These are phyloP conservation scores for Quercus parvula DNA, from an alignment of 306 rosid genomes.

Conservation along the genomic window DNA sequence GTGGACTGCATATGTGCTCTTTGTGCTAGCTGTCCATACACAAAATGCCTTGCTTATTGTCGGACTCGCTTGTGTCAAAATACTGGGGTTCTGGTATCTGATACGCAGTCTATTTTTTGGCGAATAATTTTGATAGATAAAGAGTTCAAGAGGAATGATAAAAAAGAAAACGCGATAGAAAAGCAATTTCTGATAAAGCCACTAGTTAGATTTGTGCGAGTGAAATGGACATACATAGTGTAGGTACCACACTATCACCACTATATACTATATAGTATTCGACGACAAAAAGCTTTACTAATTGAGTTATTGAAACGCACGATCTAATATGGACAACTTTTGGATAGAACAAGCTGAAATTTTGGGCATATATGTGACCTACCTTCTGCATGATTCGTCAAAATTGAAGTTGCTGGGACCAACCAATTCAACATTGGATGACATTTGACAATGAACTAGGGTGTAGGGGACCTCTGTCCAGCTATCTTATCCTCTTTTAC, in stretches of 20 bases:
- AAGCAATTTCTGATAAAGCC: slow-evolving; percentile 16
- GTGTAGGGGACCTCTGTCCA: too few species aligned
- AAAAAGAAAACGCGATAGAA: slow-evolving; percentile 13
- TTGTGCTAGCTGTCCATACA: neutral
- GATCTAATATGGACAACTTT: too few species aligned
- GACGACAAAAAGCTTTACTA: too few species aligned
- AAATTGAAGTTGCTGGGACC: too few species aligned
- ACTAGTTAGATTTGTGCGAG: neutral
- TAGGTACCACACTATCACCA: neutral
- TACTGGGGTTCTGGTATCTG: slow-evolving; percentile 11
- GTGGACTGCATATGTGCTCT: neutral
- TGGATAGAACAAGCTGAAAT: too few species aligned
- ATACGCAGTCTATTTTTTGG: slow-evolving; percentile 39
- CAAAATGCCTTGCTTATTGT: slow-evolving; percentile 13
- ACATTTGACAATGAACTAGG: too few species aligned
- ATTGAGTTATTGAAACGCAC: too few species aligned
- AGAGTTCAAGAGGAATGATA: slow-evolving; percentile 21
- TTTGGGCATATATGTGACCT: too few species aligned
- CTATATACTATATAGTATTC: too few species aligned
- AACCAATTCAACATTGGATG: too few species aligned
- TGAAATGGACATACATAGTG: slow-evolving; percentile 6
- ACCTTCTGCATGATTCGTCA: too few species aligned
- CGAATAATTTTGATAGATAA: slow-evolving; percentile 28
- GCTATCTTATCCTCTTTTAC: too few species aligned
- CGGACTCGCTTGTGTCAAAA: neutral